Evolutionary conservation across 192 early-diverging fungal species (phyloP).

Genomic region (Phycomyces nitens): DNA sequence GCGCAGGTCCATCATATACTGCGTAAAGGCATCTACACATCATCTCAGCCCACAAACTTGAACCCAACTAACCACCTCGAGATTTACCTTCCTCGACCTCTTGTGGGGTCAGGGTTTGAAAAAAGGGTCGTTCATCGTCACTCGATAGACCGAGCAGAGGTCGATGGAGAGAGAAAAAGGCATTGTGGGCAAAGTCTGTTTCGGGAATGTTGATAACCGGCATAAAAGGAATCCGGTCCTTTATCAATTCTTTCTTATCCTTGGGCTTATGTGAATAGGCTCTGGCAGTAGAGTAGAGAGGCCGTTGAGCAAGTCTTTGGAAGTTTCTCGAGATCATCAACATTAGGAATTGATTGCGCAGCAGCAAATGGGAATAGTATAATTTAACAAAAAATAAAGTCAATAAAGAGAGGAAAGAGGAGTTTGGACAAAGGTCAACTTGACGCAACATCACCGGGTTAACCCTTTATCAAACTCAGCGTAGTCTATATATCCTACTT

Average conservation of each 20-base stretch:
- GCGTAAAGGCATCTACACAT: slow-evolving; percentile 23
- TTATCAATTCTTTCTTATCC: slow-evolving; percentile 5
- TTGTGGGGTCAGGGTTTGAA: neutral
- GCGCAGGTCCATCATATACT: slow-evolving; percentile 37
- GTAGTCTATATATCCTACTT: neutral
- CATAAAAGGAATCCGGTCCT: slow-evolving; percentile 17
- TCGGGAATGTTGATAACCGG: slow-evolving; percentile 36
- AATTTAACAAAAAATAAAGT: neutral
- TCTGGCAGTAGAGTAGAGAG: neutral
- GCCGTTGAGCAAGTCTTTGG: neutral
- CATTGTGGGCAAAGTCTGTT: slow-evolving; percentile 49
- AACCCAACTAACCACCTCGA: neutral
- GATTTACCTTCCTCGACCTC: neutral
- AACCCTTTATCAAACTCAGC: too few species aligned
- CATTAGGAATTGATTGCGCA: too few species aligned
- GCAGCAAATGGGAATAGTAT: neutral
- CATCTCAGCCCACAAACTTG: neutral
- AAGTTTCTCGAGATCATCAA: neutral
- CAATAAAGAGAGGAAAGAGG: too few species aligned
- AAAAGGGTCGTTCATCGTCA: slow-evolving; percentile 14
- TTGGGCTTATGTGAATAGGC: slow-evolving; percentile 1
- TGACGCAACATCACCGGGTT: too few species aligned
- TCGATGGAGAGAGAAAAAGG: slow-evolving; percentile 58
- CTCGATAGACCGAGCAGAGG: slow-evolving; percentile 47
- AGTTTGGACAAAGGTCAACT: too few species aligned